Conservation (phyloP, 2,329 filamentous ascomycete genomes). For the Xylariomycetidae sp. region DNA sequence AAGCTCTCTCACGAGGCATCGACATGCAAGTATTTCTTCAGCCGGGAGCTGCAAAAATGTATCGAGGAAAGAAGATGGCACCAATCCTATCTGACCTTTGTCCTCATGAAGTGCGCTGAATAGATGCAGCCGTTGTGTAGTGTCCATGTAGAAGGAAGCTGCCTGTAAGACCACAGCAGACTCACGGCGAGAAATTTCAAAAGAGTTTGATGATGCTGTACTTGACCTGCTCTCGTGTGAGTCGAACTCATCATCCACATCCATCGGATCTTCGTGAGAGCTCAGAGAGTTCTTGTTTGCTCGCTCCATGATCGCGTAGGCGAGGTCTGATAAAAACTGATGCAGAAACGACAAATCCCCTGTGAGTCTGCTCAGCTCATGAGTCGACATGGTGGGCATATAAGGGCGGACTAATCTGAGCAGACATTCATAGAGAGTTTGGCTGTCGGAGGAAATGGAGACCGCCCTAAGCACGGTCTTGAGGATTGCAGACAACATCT, state of each 20-base stretch:
- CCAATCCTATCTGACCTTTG: constrained; percentile 39
- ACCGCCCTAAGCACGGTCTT: constrained; percentile 37
- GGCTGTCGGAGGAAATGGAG: constrained; percentile 39
- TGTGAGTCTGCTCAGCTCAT: constrained; percentile 33
- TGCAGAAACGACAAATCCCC: constrained; percentile 37
- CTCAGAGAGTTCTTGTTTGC: constrained; percentile 25
- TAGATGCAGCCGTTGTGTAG: constrained; percentile 40
- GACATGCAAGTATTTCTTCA: constrained; percentile 51
- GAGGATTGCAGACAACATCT: constrained; percentile 35
- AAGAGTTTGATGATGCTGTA: constrained; percentile 28
- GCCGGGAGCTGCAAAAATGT: constrained; percentile 43
- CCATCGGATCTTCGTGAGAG: constrained; percentile 20
- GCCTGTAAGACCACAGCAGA: constrained; percentile 36
- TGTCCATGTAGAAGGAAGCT: constrained; percentile 44
- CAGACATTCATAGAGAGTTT: constrained; percentile 41
- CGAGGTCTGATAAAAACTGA: constrained; percentile 38
- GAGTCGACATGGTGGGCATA: constrained; percentile 39
- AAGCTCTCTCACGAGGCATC: constrained; percentile 45
- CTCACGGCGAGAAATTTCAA: constrained; percentile 43
- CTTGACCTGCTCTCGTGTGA: constrained; percentile 51
- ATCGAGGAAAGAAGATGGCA: constrained; percentile 48
- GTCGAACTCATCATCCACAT: constrained; percentile 59
- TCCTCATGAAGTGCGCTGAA: constrained; percentile 40
- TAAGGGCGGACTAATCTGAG: constrained; percentile 40
- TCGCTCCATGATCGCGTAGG: constrained; percentile 26